Evolutionary conservation across 2,329 filamentous ascomycete species (phyloP), one percentile per base, ranked within the genome.

Genomic region (Colletotrichum liriopes): DNA sequence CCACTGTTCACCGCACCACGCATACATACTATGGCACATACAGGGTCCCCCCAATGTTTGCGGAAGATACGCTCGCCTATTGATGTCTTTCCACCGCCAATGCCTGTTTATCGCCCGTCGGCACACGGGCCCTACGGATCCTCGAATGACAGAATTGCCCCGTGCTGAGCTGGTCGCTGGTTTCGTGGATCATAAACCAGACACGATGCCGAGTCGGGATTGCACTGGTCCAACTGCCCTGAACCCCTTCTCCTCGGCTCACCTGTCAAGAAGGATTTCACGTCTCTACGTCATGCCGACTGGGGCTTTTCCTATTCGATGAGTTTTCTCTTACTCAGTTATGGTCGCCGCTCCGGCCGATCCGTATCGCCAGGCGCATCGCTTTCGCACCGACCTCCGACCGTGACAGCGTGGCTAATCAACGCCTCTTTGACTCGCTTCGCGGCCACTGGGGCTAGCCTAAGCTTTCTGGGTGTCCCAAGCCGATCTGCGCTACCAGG

Each of bases 1-100:
- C 70, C 70, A 72, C 70, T 65, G 65, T 60, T 70, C 70, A 72
- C 70, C 70, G 59, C 59, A 72, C 54, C 59, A 64, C 54, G 65
- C 70, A 69, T 69, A 59, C 70, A 69, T 69, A 59, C 29, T 32
- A 32, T 32, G 29, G 29, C 6, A 32, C 69, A 60, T 69, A 72
- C 66, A 65, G 70, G 52, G 70, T 66, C 63, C 69, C 56, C 54
- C 69, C 69, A 47, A 68, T 59, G 49, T 62, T 62, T 61, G 51
- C 65, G 65, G 69, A 56, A 51, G 68, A 72, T 58, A 43, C 63
- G 23, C 32, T 67, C 23, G 63, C 49, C 29, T 37, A 23, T 37
- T 29, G 18, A 39, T 47, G 37, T 45, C 37, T 49, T 45, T 56
- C 39, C 23, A 47, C 29, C 12, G 7, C 20, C n/a, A 59, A 32